Evolutionary conservation across 192 early-diverging fungal species (phyloP).

Genomic region (Coemansia sp.): DNA sequence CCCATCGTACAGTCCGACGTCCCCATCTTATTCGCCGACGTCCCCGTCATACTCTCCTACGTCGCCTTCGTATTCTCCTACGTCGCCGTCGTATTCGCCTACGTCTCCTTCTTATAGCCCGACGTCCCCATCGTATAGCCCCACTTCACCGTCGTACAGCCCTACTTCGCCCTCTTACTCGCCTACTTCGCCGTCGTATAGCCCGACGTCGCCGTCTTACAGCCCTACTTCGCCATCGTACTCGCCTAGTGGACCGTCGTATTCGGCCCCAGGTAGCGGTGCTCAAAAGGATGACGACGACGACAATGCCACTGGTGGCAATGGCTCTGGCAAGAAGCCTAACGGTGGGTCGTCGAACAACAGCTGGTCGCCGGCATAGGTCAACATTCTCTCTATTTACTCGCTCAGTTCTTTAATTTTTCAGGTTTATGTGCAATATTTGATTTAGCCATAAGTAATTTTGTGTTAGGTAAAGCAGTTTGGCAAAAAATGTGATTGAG

Average conservation of each 20-base stretch:
- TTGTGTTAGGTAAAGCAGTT: neutral
- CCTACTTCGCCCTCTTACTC: constrained; percentile 75
- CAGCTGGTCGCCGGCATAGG: constrained; percentile 55
- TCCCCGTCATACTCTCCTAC: constrained; percentile 74
- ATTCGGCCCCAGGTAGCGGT: neutral
- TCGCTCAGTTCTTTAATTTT: neutral
- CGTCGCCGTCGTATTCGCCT: constrained; percentile 69
- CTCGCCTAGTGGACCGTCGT: constrained; percentile 29
- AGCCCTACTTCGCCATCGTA: constrained; percentile 71
- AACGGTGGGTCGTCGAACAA: constrained; percentile 18
- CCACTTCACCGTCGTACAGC: constrained; percentile 77
- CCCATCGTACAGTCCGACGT: constrained; percentile 74
- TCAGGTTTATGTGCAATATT: neutral
- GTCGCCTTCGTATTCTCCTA: constrained; percentile 56
- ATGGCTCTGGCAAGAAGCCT: constrained; percentile 16
- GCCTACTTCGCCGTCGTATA: constrained; percentile 56
- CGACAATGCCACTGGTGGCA: constrained; percentile 13
- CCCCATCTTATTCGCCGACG: constrained; percentile 74
- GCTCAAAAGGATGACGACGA: constrained; percentile 21
- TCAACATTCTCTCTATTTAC: neutral
- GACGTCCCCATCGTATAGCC: constrained; percentile 73
- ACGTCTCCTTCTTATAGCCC: constrained; percentile 81
- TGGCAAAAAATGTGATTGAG: neutral
- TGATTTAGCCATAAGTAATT: neutral
- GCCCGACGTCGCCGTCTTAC: constrained; percentile 68